Percentiles rank a stretch among this genome's conserved stretches.
Evolutionary conservation across 1,139 yeast species (phyloP).

Genomic region (Sugiyamaella neomexicana): DNA sequence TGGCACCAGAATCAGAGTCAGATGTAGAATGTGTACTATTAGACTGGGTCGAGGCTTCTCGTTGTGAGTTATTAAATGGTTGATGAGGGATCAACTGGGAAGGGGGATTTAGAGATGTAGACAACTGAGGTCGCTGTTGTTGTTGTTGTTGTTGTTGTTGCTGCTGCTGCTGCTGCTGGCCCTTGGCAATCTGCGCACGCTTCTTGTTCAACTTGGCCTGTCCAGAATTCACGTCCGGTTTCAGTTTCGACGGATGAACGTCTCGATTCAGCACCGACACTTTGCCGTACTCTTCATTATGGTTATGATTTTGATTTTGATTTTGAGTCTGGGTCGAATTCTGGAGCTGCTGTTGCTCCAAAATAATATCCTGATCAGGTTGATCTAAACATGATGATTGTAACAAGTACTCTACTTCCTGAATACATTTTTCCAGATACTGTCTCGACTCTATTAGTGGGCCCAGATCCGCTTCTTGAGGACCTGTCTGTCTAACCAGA

Average conservation of each 20-base stretch:
- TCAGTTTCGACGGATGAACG: conserved; percentile 22
- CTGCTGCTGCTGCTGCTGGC: conserved; percentile 1
- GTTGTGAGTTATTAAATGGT: background rate
- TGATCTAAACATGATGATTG: conserved; percentile 33
- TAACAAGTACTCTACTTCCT: conserved; percentile 40
- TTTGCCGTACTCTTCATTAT: conserved; percentile 3
- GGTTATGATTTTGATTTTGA: conserved; percentile 3
- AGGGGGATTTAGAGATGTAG: background rate
- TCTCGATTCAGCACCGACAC: conserved; percentile 19
- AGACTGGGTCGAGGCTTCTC: background rate
- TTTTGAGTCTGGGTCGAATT: background rate
- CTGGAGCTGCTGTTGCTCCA: conserved; percentile 10
- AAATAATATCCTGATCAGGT: conserved; percentile 18
- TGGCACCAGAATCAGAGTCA: background rate
- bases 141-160: background rate
- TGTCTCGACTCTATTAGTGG: conserved; percentile 37
- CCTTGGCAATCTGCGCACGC: background rate
- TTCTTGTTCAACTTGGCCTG: conserved; percentile 9
- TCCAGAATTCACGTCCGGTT: conserved; percentile 5
- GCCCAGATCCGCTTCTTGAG: conserved; percentile 28
- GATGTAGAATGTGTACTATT: background rate
- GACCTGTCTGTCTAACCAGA: conserved; percentile 13
- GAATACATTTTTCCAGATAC: conserved; percentile 40
- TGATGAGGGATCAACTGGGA: background rate
- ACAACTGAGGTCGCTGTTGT: background rate